Evolutionary conservation across 129 eudicot genomes (phyloP), one percentile per base, ranked within the genome.

Genomic region (Escallonia rubra): DNA sequence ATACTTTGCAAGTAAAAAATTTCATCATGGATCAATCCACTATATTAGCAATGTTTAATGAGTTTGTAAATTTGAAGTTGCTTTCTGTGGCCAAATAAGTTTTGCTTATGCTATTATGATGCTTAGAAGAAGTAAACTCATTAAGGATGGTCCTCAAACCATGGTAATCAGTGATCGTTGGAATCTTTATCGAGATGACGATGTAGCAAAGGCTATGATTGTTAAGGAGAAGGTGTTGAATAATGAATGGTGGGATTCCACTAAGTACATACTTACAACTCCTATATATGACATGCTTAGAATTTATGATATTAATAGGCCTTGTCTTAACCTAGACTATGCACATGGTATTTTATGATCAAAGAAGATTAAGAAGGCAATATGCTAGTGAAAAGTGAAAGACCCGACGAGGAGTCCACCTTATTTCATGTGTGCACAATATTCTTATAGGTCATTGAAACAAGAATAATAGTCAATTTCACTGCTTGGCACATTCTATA

Each of bases 241-340:
- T 70, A 67, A 60, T 51, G 9, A 2, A 6, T 70, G 65, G 57
- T 70, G 67, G 61, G 67, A 61, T 62, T 46, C 34, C 4, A 38
- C 61, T 53, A 40, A 47, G 10, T 60, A 70, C 49, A 46, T 70
- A 14, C 47, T 70, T 15, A 70, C 67, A 15, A 50, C 49, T 40
- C 75, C 75, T 59, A 52, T 61, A 2, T 60, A 63, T 64, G 64
- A 72, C 5, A 72, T 72, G 76, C 63, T 72, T 63, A 53, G 40
- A 12, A 45, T 23, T 14, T 65, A 47, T 57, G 40, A 53, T 45
- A 41, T 13, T 2, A 23, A 56, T 8, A 72, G 45, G 55, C 46
- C 40, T 52, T 63, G 54, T 16, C 66, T 70, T 58, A 59, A 59
- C 67, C 60, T 70, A 49, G 60, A 59, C 6, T 59, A 59, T 41